A percentile compares a stretch with the other conserved stretches of the same genome.
phyloP scores from a whole-genome alignment of 352 stramenopile genomes.

The Phytopythium delawarense region DNA sequence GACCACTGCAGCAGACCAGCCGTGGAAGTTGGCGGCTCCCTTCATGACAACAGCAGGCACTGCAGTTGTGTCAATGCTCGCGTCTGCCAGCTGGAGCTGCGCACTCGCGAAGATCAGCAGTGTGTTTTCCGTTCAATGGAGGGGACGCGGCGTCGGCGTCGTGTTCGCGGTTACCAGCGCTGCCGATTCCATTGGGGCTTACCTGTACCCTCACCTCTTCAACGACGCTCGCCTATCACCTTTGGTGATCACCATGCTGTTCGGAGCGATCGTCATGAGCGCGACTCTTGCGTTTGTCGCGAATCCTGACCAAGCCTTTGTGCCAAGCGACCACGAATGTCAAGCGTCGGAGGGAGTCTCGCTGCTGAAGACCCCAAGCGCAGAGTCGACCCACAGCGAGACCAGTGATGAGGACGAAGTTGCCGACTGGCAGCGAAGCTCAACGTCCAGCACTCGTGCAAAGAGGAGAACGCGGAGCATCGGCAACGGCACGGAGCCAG shows the following conservation, averaged over 20 bases:
- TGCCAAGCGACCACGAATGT: neutral
- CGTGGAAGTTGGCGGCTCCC: neutral
- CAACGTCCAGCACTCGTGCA: neutral
- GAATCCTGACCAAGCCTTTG: neutral
- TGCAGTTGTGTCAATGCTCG: neutral
- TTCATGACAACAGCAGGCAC: neutral
- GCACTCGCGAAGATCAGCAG: neutral
- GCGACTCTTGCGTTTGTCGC: neutral
- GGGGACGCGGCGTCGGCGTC: neutral
- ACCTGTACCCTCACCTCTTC: conserved; percentile 3
- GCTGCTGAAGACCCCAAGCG: neutral
- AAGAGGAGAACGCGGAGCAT: neutral
- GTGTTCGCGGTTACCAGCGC: neutral
- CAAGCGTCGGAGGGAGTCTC: neutral
- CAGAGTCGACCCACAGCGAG: neutral
- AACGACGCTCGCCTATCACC: neutral
- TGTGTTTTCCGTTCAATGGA: neutral
- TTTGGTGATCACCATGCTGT: neutral
- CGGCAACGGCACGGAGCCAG: no score
- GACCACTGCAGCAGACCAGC: neutral
- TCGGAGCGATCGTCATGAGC: neutral
- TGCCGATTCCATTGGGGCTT: neutral
- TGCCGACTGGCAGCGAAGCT: neutral
- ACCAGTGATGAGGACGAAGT: neutral
- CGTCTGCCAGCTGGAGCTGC: neutral